phyloP scores from a whole-genome alignment of 2,329 filamentous ascomycete species.

The Neofusicoccum kwambonambiense region DNA sequence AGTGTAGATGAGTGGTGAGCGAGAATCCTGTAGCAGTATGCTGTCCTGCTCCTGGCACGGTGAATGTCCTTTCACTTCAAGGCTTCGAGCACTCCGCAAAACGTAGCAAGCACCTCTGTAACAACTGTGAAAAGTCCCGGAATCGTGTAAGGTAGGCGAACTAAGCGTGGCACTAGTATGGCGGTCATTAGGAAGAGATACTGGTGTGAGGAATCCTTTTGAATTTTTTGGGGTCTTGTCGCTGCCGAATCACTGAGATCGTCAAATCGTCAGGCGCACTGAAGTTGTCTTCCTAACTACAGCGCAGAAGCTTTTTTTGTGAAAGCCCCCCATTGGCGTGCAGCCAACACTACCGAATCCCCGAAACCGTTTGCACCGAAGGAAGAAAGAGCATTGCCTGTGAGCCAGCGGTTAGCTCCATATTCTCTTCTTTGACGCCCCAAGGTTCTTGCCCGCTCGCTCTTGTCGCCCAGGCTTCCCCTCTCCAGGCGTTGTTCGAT shows the following conservation, averaged over 20 bases:
- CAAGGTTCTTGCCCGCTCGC: not conserved
- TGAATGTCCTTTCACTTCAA: too few relatives aligned
- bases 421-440: not conserved
- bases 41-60: too few relatives aligned
- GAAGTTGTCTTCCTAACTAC: constrained; percentile 15
- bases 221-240: constrained; percentile 11
- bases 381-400: constrained; percentile 18
- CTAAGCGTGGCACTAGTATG: not conserved
- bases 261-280: constrained; percentile 15
- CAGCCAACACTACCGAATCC: constrained; percentile 13
- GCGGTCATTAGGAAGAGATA: not conserved
- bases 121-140: not conserved
- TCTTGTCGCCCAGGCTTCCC: not conserved
- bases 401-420: not conserved
- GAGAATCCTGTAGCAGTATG: too few relatives aligned
- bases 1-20: too few relatives aligned
- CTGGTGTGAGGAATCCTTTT: constrained; percentile 4
- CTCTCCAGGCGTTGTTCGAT: not conserved
- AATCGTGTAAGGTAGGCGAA: not conserved
- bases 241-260: constrained; percentile 17
- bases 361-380: constrained; percentile 18
- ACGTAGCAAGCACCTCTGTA: not conserved
- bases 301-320: constrained; percentile 4
- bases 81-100: too few relatives aligned
- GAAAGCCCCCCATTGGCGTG: constrained; percentile 5